Base-by-base conservation (phyloP, 2,329 filamentous ascomycete genomes). In the Colletotrichum agaves region DNA sequence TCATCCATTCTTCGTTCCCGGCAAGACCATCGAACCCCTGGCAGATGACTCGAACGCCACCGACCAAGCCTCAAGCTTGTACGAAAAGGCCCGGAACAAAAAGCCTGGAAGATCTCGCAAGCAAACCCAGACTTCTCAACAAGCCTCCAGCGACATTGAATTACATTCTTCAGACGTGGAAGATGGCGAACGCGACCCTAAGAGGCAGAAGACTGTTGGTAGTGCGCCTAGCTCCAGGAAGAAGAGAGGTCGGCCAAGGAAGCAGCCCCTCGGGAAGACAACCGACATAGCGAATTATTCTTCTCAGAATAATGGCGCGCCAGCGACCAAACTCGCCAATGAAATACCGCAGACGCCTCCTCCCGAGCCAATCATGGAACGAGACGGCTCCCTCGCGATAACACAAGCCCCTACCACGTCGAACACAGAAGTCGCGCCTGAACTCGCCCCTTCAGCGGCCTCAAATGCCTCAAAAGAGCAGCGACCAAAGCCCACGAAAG, bases 1-100 rank as follows among this genome's bases (percentile, higher is more conserved):
- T 41, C 87, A 88, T 71, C 86, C 87, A 17, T 87, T 88, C 76
- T 88, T 88, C 73, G 73, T 77, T 1, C 75, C 76, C 33, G 63
- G 63, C 27, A 64, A 58, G 21, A 57, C 12, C n/a, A 37, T 33
- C 56, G 46, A 64, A 4, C 27, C 50, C 6, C 37, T 37, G 43
- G 46, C 33, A 15, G 11, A 43, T 41, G 52, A 59, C 8, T 31
- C 56, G 19, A 55, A 27, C 19, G n/a, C 35, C 13, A 17, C 33
- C 31, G 63, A 62, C 7, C 49, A 61, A 6, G 15, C 41, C 43
- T 12, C 46, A 2, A 27, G 7, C 12, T 11, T 19, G 4, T 19
- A 46, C 37, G 41, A 55, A 15, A 21, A 15, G 17, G 23, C 12
- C 5, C 41, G 19, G 17, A 43, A 10, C 4, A 27, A 41, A 2